Evolutionary conservation across 2,329 filamentous ascomycete species (phyloP).

Genomic region (Lachnellula subtilissima): DNA sequence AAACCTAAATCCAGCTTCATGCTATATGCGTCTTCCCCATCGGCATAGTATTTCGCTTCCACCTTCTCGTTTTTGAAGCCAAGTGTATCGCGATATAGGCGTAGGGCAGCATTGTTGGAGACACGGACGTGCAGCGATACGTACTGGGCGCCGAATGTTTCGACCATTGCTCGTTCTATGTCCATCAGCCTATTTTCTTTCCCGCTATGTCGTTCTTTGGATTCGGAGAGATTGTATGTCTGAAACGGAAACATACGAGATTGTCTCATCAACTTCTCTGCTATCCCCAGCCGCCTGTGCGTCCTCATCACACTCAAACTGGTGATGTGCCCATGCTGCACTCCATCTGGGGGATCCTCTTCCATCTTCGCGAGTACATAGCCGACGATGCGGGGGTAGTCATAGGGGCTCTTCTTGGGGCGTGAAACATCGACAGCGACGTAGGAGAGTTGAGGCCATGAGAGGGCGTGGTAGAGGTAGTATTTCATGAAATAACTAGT

Average conservation of each 20-base stretch:
- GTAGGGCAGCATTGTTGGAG: conserved; percentile 85
- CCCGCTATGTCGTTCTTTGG: too few relatives aligned
- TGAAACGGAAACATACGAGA: conserved; percentile 60
- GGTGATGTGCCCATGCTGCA: conserved; percentile 95
- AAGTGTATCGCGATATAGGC: conserved; percentile 87
- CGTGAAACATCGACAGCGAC: conserved; percentile 90
- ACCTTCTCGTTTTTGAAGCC: conserved; percentile 84
- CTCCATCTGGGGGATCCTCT: conserved; percentile 86
- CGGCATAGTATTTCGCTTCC: conserved; percentile 90
- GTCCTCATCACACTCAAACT: conserved; percentile 94
- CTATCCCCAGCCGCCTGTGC: conserved; percentile 82
- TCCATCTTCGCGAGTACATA: conserved; percentile 99
- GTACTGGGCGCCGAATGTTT: conserved; percentile 86
- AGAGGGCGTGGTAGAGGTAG: conserved; percentile 97
- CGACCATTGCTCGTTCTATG: conserved; percentile 89
- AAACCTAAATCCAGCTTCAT: conserved; percentile 81
- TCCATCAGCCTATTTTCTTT: conserved; percentile 8
- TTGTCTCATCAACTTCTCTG: conserved; percentile 96
- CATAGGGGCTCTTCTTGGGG: conserved; percentile 70
- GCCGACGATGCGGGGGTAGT: conserved; percentile 95
- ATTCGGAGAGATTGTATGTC: neutral
- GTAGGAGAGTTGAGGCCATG: conserved; percentile 95
- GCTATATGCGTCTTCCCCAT: conserved; percentile 91
- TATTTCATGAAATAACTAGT: conserved; percentile 93
- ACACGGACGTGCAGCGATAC: conserved; percentile 94